Evolutionary conservation across 73 alveolate species (phyloP).

Genomic region (Breviolum minutum): DNA sequence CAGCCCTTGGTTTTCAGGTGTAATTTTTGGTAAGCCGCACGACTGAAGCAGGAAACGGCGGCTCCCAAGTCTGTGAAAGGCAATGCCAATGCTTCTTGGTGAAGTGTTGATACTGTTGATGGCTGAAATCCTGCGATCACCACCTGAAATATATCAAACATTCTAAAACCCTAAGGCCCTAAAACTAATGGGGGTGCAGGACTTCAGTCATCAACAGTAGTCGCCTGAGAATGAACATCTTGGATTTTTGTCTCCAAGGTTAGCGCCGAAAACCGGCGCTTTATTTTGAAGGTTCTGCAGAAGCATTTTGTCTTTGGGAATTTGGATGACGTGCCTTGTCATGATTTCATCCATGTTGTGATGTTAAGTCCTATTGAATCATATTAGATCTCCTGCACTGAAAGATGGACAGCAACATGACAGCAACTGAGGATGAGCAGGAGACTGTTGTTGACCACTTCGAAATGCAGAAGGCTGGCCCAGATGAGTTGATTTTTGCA

Average conservation of each 20-base stretch:
- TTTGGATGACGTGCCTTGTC: slow-evolving; percentile 63
- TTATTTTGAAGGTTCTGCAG: slow-evolving; percentile 80
- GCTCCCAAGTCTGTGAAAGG: neutral
- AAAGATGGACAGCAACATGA: neutral
- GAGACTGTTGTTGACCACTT: slow-evolving; percentile 82
- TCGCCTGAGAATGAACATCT: no score
- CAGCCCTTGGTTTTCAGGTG: no score
- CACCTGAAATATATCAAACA: no score
- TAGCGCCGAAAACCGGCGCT: slow-evolving; percentile 81
- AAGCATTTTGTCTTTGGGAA: slow-evolving; percentile 89
- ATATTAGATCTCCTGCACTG: neutral
- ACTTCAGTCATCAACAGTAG: no score
- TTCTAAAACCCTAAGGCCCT: no score
- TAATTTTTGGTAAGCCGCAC: no score
- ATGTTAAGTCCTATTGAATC: neutral
- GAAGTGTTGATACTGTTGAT: no score
- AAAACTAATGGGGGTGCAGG: no score
- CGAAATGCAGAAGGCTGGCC: slow-evolving; percentile 60
- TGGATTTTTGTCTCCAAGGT: no score
- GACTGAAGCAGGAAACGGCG: slow-evolving; percentile 16
- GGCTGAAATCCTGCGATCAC: no score
- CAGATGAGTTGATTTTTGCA: slow-evolving; percentile 77
- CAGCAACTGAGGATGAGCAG: slow-evolving; percentile 71
- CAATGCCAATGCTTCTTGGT: neutral
- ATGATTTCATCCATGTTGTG: neutral